Evolutionary conservation across 75 land plant species (phyloP), one percentile per base, ranked within the genome.

Genomic region (Pinus taeda): DNA sequence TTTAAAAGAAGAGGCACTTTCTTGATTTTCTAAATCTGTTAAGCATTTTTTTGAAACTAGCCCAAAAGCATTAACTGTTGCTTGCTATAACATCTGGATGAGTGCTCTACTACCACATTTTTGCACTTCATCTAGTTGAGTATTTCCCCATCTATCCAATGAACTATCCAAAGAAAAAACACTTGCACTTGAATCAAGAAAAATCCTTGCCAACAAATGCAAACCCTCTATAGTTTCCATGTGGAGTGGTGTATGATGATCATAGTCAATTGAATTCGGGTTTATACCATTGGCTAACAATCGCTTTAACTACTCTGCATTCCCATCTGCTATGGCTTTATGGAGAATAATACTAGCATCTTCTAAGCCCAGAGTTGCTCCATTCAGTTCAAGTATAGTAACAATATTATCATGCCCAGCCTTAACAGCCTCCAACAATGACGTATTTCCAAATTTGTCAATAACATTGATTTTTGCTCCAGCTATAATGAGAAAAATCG

Each of bases 361-460:
- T 39, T 75, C 62, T 26, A 84, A 4, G 15, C 20, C 74, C 33
- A 87, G 59, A 29, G 53, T 29, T 24, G 89, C 87, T 66, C 89
- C 87, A 33, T 75, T 81, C 37, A 73, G n/a, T 5, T 71, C 55
- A 17, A 87, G 83, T 12, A 84, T 37, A 12, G 65, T 20, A 45
- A 73, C 81, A 67, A 81, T 79, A 61, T 45, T 72, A 65, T 82
- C 84, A 74, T 89, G 86, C 15, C 84, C 82, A 11, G 78, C 79
- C 67, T 82, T 89, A 53, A 87, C 77, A 22, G 91, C 91, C 59
- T 86, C 86, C 56, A 83, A 72, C 77, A 89, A 76, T 18, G 91
- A 89, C 17, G 82, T 81, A 61, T 78, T 82, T 5, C 86, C 91
- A 75, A 81, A 84, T 55, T 86, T 82, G 71, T 89, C 91, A 86